Evolutionary conservation across 768 basidiomycete genomes (phyloP), one percentile per base, ranked within the genome.

Genomic region (Daedalea quercina): DNA sequence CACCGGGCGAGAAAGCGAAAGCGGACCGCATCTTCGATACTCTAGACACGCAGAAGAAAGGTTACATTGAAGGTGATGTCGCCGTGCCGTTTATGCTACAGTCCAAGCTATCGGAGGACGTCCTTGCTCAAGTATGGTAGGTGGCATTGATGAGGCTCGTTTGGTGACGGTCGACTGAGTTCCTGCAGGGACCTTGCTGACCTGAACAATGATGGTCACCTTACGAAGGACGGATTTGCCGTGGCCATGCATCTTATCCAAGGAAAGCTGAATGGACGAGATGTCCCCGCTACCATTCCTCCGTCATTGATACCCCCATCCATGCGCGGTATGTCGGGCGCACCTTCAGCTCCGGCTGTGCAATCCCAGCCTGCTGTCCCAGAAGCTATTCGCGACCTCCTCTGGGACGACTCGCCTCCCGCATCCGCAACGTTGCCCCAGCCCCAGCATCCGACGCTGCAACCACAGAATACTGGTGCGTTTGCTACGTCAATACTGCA

Each of bases 81-180:
- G 96, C 93, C 8, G 96, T 96, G 3, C 92, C 91, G 2, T 98
- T 98, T 70, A 88, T 99, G 86, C 66, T 95, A 54, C 85, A 93
- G 68, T 94, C 92, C 28, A 84, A 88, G 44, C 71, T 99, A 44
- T 77, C 84, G 1, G 88, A 90, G 55, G 85, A 86, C 24, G 76
- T 80, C 23, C 76, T 99, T n/a, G 96, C 96, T 3, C 85, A 81
- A 60, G 75, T 99, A 46, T 99, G 96, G 95, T 95, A 63, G 48
- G 85, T 73, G n/a, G n/a, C n/a, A 20, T 31, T 44, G 26, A 28
- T 13, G n/a, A n/a, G 28, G 34, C 23, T 11, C 42, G 33, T 50
- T 17, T 24, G 1, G 13, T 23, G 31, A 11, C 34, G 33, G 19
- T 22, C 19, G n/a, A 9, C 55, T 56, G 19, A 58, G 24, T 22